These are phyloP conservation scores for Pachyrhizus erosus DNA, from an alignment of 306 rosid genomes.

Conservation along the genomic window DNA sequence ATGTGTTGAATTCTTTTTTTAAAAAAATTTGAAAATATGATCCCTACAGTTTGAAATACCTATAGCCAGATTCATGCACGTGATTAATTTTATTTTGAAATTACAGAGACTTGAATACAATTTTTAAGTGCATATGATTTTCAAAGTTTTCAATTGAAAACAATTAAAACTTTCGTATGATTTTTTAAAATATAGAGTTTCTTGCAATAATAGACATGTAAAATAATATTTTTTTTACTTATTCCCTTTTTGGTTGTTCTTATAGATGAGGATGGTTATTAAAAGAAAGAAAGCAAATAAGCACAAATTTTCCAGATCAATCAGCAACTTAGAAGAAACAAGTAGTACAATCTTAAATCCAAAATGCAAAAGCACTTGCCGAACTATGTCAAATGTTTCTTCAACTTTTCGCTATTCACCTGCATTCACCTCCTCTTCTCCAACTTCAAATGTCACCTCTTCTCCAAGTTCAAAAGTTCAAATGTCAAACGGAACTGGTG, in stretches of 20 bases:
- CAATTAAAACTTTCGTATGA: background rate
- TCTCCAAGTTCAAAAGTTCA: background rate
- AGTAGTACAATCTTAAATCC: background rate
- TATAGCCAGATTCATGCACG: background rate
- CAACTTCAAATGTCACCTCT: background rate
- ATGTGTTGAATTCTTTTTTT: no score
- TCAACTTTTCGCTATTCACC: background rate
- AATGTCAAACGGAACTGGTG: no score
- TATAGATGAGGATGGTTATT: slow-evolving; percentile 28
- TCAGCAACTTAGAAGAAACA: background rate
- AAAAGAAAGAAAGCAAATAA: slow-evolving; percentile 13
- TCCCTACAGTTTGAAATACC: background rate
- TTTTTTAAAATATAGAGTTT: background rate
- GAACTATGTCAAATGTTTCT: background rate
- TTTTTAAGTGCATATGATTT: background rate
- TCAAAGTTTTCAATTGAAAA: background rate
- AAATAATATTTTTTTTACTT: background rate
- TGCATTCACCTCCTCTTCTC: background rate
- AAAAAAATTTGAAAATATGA: background rate
- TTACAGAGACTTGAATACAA: no score
- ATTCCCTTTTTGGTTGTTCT: background rate
- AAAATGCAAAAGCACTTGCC: background rate
- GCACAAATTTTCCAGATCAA: background rate
- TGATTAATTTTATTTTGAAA: no score
- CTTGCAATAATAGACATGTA: no score